Conservation (phyloP, 2,329 filamentous ascomycete species). For the Trichophyton rubrum region DNA sequence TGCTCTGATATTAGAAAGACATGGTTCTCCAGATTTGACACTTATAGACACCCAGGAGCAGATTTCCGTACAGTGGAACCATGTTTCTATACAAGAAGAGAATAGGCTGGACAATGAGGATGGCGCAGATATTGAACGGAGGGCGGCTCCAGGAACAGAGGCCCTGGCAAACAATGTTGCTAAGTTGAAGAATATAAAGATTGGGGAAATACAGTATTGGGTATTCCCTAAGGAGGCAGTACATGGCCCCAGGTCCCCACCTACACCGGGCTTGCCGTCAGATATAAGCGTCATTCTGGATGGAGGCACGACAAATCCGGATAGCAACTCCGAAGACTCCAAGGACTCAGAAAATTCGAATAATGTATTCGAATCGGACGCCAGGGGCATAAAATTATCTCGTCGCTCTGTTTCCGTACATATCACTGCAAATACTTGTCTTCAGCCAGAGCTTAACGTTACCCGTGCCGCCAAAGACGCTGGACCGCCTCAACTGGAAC, state of each 20-base stretch:
- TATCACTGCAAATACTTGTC: slow-evolving; percentile 75
- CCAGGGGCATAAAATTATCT: slow-evolving; percentile 14
- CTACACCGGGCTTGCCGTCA: slow-evolving; percentile 13
- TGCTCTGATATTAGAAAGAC: slow-evolving; percentile 32
- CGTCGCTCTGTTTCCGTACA: slow-evolving; percentile 46
- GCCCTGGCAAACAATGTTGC: slow-evolving; percentile 54
- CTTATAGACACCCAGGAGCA: slow-evolving; percentile 14
- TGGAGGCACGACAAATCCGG: neutral
- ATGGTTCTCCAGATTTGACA: slow-evolving; percentile 37
- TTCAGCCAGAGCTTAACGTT: slow-evolving; percentile 52
- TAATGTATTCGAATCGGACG: slow-evolving; percentile 12
- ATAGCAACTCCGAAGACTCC: slow-evolving; percentile 8
- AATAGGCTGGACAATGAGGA: slow-evolving; percentile 14
- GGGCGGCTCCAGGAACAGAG: slow-evolving; percentile 38
- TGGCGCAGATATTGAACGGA: slow-evolving; percentile 46
- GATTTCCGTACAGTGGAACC: slow-evolving; percentile 8
- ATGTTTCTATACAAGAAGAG: slow-evolving; percentile 16
- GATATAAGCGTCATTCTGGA: neutral
- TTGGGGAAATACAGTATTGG: slow-evolving; percentile 53
- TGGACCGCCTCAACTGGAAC: slow-evolving; percentile 56
- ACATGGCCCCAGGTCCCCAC: slow-evolving; percentile 33
- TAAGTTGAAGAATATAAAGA: slow-evolving; percentile 45
- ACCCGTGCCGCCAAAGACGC: slow-evolving; percentile 31
- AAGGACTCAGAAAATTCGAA: slow-evolving; percentile 17
- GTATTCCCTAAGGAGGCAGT: slow-evolving; percentile 48